Conservation (phyloP, 495 filamentous ascomycete genomes). For the Penicillium flavigenum region DNA sequence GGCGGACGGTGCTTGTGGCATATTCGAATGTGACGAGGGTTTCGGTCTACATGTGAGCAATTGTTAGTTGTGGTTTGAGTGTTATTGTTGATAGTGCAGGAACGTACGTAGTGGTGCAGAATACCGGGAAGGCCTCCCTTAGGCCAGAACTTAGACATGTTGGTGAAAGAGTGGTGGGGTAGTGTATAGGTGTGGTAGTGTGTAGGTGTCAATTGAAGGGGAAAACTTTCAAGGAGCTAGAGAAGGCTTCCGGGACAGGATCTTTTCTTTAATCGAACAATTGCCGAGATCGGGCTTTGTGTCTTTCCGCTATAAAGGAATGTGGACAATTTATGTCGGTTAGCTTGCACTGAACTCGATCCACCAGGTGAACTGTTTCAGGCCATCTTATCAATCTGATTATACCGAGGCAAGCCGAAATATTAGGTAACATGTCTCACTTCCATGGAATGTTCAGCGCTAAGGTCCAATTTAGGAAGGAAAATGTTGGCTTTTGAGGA, state of each 20-base stretch:
- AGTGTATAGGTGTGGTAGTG: neutral
- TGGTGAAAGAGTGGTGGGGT: constrained; percentile 5
- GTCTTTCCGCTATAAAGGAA: constrained; percentile 6
- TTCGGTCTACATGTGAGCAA: constrained; percentile 35
- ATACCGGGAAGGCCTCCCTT: constrained; percentile 51
- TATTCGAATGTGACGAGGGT: constrained; percentile 50
- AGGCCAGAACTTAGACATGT: constrained; percentile 53
- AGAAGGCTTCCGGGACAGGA: neutral
- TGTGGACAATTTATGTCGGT: constrained; percentile 7
- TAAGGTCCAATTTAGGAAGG: neutral
- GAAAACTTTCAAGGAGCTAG: neutral
- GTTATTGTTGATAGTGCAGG: neutral
- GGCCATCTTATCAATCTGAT: constrained; percentile 16
- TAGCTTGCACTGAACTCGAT: neutral
- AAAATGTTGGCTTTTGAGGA: neutral
- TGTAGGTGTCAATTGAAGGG: neutral
- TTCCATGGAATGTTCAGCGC: neutral
- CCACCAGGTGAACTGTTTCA: neutral
- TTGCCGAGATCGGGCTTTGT: constrained; percentile 8
- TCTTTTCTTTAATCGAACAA: constrained; percentile 1
- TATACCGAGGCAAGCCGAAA: constrained; percentile 10
- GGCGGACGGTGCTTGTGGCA: constrained; percentile 27
- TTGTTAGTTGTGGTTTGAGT: constrained; percentile 7
- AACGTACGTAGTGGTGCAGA: constrained; percentile 55
- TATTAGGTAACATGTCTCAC: constrained; percentile 11